phyloP scores from a whole-genome alignment of 371 early-diverging fungal genomes.

The Thermomucor indicae-seudaticae region DNA sequence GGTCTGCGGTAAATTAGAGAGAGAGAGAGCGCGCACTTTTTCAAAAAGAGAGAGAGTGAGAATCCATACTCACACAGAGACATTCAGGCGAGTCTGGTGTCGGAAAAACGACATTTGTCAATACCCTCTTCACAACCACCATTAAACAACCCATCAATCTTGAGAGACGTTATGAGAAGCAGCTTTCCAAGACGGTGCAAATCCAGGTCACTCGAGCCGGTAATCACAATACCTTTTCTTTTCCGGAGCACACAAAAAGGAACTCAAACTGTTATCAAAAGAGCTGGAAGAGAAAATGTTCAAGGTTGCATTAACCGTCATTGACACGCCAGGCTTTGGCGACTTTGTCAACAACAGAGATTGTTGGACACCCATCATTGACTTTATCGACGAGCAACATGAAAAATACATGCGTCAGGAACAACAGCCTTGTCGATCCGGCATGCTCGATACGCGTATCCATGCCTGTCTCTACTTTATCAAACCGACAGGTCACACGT shows the following conservation, averaged over 20 bases:
- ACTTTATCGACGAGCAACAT: conserved; percentile 96
- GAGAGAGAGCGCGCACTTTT: background rate
- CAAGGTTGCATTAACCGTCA: conserved; percentile 86
- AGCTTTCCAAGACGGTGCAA: conserved; percentile 79
- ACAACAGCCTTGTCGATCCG: conserved; percentile 70
- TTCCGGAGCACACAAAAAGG: background rate
- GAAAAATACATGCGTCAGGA: conserved; percentile 88
- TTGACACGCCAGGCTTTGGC: conserved; percentile 91
- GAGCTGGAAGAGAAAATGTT: conserved; percentile 57
- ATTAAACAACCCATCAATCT: conserved; percentile 87
- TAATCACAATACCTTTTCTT: background rate
- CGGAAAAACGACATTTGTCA: conserved; percentile 90
- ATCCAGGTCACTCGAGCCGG: conserved; percentile 81
- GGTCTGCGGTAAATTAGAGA: conserved; percentile 83
- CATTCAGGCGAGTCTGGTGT: conserved; percentile 56
- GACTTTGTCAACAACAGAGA: conserved; percentile 89
- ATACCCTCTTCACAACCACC: conserved; percentile 82
- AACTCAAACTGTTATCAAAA: conserved; percentile 1
- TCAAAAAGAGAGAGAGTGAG: background rate
- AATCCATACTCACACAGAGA: background rate
- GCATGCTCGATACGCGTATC: conserved; percentile 86
- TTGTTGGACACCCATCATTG: conserved; percentile 94
- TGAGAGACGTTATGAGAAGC: conserved; percentile 78
- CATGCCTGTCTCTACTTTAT: conserved; percentile 89
- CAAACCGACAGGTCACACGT: conserved; percentile 88